Evolutionary conservation across 2,329 filamentous ascomycete species (phyloP).

Genomic region (Ophioceras dolichostomum): DNA sequence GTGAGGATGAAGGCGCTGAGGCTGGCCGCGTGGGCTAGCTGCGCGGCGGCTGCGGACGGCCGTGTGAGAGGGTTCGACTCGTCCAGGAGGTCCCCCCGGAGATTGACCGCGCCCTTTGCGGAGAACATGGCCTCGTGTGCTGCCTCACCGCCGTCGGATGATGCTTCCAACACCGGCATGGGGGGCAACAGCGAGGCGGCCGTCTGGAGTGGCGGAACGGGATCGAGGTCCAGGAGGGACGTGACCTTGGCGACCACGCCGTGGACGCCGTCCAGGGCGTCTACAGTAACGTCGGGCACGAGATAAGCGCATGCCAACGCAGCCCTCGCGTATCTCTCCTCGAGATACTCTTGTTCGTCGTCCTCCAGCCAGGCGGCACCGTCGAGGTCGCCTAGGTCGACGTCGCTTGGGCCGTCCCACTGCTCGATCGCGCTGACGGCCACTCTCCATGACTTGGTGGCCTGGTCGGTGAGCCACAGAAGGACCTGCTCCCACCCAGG

Average conservation of each 20-base stretch:
- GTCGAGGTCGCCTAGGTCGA: conserved; percentile 49
- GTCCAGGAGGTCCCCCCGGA: conserved; percentile 41
- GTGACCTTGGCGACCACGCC: conserved; percentile 46
- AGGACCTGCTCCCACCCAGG: conserved; percentile 59
- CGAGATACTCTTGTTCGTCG: conserved; percentile 44
- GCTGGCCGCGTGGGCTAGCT: conserved; percentile 50
- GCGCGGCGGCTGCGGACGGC: conserved; percentile 40
- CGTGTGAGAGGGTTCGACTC: conserved; percentile 53
- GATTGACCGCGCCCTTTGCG: conserved; percentile 26
- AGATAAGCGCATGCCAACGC: conserved; percentile 57
- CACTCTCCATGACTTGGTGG: conserved; percentile 47
- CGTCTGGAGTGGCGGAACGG: conserved; percentile 36
- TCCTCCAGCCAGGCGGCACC: conserved; percentile 46
- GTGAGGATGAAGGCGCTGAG: conserved; percentile 47
- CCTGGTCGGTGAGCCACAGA: conserved; percentile 52
- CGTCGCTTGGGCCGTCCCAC: conserved; percentile 63
- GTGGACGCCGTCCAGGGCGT: conserved; percentile 49
- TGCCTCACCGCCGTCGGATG: too few relatives aligned
- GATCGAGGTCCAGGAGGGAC: conserved; percentile 41
- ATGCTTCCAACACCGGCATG: not conserved
- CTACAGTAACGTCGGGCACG: conserved; percentile 44
- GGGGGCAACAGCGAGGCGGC: conserved; percentile 22
- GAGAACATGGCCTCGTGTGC: conserved; percentile 22
- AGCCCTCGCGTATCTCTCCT: conserved; percentile 53
- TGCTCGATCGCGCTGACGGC: conserved; percentile 52